phyloP scores from a whole-genome alignment of 768 basidiomycete species.

The Boletus barrowsii region DNA sequence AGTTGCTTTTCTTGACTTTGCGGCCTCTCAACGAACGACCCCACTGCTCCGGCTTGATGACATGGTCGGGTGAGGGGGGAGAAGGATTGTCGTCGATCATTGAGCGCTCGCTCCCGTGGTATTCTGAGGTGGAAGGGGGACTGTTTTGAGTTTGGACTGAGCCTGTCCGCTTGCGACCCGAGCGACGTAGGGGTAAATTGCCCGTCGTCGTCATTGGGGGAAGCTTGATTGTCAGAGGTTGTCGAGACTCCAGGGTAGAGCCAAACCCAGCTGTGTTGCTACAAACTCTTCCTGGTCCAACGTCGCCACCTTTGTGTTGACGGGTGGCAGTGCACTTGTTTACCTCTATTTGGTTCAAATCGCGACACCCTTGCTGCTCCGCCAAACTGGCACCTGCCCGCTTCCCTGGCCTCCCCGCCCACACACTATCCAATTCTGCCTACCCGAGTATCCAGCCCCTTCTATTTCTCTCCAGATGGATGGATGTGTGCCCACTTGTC shows the following conservation, averaged over 20 bases:
- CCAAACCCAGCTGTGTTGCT: constrained; percentile 15
- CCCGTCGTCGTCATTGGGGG: constrained; percentile 18
- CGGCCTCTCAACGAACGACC: constrained; percentile 40
- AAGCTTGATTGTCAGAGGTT: constrained; percentile 21
- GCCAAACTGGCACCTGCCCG: constrained; percentile 26
- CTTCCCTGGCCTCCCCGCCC: constrained; percentile 20
- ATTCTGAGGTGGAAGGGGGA: constrained; percentile 30
- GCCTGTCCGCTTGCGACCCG: constrained; percentile 19
- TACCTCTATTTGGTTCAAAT: constrained; percentile 25
- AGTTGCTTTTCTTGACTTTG: constrained; percentile 35
- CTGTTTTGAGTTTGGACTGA: constrained; percentile 24
- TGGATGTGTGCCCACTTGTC: not conserved
- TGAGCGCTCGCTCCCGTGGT: constrained; percentile 34
- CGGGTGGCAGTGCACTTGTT: constrained; percentile 29
- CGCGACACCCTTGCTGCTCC: constrained; percentile 14
- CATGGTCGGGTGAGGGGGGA: not conserved
- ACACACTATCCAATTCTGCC: constrained; percentile 6
- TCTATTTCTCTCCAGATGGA: not conserved
- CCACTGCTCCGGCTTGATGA: constrained; percentile 10
- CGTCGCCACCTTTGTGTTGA: constrained; percentile 33
- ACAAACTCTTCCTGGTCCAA: constrained; percentile 15
- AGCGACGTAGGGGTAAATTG: constrained; percentile 23
- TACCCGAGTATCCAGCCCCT: not conserved
- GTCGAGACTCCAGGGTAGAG: constrained; percentile 20
- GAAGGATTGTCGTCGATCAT: constrained; percentile 25